Conservation (phyloP, 495 filamentous ascomycete genomes). For the Talaromyces ruber region DNA sequence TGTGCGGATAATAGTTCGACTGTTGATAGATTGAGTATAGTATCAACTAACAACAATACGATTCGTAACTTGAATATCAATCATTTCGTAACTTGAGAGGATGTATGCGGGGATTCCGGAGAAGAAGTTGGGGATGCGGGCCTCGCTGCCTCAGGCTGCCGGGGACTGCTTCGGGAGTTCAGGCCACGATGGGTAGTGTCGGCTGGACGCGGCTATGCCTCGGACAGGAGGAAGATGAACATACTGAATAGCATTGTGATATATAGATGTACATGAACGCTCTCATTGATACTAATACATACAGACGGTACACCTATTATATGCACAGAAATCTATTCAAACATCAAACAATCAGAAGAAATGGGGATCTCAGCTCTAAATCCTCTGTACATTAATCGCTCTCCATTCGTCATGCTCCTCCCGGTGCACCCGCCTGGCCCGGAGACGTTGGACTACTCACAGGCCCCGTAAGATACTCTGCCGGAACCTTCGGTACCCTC, state of each 20-base stretch:
- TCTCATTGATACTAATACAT: not conserved
- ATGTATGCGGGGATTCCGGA: not conserved
- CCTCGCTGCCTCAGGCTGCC: not conserved
- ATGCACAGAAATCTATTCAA: not conserved
- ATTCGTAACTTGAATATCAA: not conserved
- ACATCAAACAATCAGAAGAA: not conserved
- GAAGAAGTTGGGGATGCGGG: not conserved
- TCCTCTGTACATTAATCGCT: not conserved
- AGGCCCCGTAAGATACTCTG: slow-evolving; percentile 36
- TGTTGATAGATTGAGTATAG: not conserved
- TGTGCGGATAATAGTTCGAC: not conserved
- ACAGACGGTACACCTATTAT: not conserved
- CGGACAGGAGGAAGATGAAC: not conserved
- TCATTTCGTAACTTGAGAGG: too few species aligned
- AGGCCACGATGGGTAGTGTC: not conserved
- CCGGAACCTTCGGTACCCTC: slow-evolving; percentile 57
- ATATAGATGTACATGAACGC: not conserved
- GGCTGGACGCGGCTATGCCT: not conserved
- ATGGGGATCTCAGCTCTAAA: not conserved
- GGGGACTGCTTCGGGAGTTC: not conserved
- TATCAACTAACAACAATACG: not conserved
- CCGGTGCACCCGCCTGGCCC: slow-evolving; percentile 3
- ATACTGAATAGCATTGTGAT: too few species aligned
- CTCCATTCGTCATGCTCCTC: not conserved
- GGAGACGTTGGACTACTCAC: slow-evolving; percentile 34